Base-by-base conservation (phyloP, 371 early-diverging fungal genomes). In the Saksenaea oblongispora region DNA sequence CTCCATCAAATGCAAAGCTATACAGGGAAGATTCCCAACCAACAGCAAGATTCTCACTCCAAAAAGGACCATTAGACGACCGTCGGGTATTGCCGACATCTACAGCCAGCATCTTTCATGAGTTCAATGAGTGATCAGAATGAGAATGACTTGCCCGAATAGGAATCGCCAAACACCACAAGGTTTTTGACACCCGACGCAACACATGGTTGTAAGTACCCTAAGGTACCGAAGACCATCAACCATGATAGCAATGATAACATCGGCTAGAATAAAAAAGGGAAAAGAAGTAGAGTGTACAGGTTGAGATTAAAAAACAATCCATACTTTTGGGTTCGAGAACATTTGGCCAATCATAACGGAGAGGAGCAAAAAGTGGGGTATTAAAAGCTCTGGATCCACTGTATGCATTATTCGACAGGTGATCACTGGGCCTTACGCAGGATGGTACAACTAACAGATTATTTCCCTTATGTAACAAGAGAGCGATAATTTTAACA, bases 131-230 rank as follows among this genome's bases (percentile, higher is more conserved):
- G 36, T 56, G n/a, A 56, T 61, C 53, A 31, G 3, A 36, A 18
- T 3, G 1, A 5, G 9, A 15, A 22, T 8, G 24, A 18, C 56
- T 53, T 61, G 60, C 70, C 71, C 18, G 82, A 78, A 56, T 81
- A 81, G 0, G 79, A 78, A 59, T 81, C 82, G 26, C 82, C 82
- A 72, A 81, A 78, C 1, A 81, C 77, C 27, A 81, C 77, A 13
- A 81, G 54, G 54, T 78, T 71, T 11, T 78, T 78, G 17, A 41
- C 18, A 41, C 42, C 18, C 18, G 42, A 41, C 18, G 42, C 42
- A 14, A 41, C 14, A 14, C 42, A 41, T n/a, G 4, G 18, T 41
- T 14, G 42, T 41, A 41, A 14, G 42, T 41, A 41, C n/a, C 31
- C 31, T 31, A 5, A 14, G 5, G 17, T 41, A 41, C 42, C 42